Evolutionary conservation across 306 rosid genomes (phyloP).

Genomic region (Hippophae rhamnoides): DNA sequence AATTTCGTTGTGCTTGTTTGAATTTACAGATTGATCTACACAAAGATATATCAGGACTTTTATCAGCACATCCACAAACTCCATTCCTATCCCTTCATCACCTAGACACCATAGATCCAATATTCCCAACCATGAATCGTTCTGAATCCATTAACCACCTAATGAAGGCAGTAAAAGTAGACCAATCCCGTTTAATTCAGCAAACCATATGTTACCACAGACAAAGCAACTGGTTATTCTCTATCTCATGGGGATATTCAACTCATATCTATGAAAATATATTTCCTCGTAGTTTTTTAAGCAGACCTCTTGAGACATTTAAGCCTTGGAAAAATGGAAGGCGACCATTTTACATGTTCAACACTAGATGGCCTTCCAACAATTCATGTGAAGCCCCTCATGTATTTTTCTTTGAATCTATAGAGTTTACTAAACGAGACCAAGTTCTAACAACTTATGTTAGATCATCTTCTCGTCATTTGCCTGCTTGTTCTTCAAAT

Average conservation of each 20-base stretch:
- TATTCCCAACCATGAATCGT: constrained; percentile 39
- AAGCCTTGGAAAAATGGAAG: constrained; percentile 20
- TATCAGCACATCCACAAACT: constrained; percentile 33
- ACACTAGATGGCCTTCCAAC: constrained; percentile 22
- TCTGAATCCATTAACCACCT: constrained; percentile 28
- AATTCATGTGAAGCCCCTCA: constrained; percentile 48
- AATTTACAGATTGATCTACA: constrained; percentile 28
- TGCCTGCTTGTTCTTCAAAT: constrained; percentile 20
- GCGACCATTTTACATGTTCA: constrained; percentile 35
- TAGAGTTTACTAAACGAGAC: not conserved
- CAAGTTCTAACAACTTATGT: constrained; percentile 20
- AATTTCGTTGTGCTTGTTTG: no score
- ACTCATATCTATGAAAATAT: constrained; percentile 32
- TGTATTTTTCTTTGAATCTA: constrained; percentile 23
- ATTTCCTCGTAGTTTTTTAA: constrained; percentile 23
- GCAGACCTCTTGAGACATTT: constrained; percentile 39
- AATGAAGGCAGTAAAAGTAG: constrained; percentile 26
- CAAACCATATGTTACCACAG: constrained; percentile 46
- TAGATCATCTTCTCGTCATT: constrained; percentile 19
- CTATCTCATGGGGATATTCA: constrained; percentile 51
- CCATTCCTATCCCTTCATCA: constrained; percentile 41
- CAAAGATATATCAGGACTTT: constrained; percentile 31
- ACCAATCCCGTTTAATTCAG: constrained; percentile 34
- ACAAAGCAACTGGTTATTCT: constrained; percentile 37
- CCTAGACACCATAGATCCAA: constrained; percentile 34